phyloP scores from a whole-genome alignment of 1,284 basidiomycete genomes.

The Heliocybe sulcata region DNA sequence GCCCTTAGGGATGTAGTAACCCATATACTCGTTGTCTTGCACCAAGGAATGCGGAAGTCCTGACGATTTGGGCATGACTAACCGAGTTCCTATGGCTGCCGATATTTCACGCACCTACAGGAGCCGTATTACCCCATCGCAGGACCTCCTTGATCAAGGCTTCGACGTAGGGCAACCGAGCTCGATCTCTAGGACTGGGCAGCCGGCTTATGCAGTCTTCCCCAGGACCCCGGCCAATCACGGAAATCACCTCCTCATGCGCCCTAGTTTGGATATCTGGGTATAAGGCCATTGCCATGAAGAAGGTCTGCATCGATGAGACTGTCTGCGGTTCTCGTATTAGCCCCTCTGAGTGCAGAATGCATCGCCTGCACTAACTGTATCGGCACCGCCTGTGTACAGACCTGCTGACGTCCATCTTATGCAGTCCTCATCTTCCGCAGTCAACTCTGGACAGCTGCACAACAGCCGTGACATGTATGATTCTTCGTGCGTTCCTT shows the following conservation, averaged over 20 bases:
- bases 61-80: too few species aligned
- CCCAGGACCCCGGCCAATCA: slow-evolving; percentile 13
- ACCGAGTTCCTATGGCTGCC: too few species aligned
- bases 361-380: neutral
- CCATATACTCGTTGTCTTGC: slow-evolving; percentile 4
- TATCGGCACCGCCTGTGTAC: slow-evolving; percentile 8
- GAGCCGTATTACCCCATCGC: slow-evolving; percentile 16
- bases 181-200: slow-evolving; percentile 20
- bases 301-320: neutral
- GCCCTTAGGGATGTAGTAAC: slow-evolving; percentile 11
- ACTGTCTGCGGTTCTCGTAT: neutral
- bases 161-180: slow-evolving; percentile 20
- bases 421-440: slow-evolving; percentile 10
- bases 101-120: neutral
- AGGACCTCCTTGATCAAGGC: slow-evolving; percentile 24
- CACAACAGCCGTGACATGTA: slow-evolving; percentile 8
- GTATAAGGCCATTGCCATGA: slow-evolving; percentile 16
- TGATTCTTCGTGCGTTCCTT: slow-evolving; percentile 13
- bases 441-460: neutral
- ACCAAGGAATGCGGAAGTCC: slow-evolving; percentile 2
- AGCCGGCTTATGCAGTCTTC: slow-evolving; percentile 12
- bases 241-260: slow-evolving; percentile 20
- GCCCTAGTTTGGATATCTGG: slow-evolving; percentile 21
- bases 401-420: slow-evolving; percentile 13
- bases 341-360: neutral